Evolutionary conservation across 2,329 filamentous ascomycete genomes (phyloP).

Genomic region (Colletotrichum phormii): DNA sequence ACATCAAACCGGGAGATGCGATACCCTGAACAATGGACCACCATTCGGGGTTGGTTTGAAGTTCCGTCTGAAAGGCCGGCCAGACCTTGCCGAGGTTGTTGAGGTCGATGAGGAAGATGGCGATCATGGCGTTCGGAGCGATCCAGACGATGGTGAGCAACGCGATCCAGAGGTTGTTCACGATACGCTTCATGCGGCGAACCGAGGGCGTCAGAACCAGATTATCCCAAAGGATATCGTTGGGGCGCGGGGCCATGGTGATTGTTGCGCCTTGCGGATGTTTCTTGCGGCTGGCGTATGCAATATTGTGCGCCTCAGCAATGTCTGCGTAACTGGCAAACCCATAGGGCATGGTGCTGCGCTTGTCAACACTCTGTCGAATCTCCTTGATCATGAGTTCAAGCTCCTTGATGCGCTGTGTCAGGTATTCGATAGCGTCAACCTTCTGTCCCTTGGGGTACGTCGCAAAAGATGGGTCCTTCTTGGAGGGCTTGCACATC

Average conservation of each 20-base stretch:
- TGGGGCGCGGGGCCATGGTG: slow-evolving; percentile 83
- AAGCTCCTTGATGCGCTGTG: slow-evolving; percentile 83
- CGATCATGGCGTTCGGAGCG: slow-evolving; percentile 92
- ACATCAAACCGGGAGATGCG: slow-evolving; percentile 86
- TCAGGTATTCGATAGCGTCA: slow-evolving; percentile 94
- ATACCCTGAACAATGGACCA: slow-evolving; percentile 97
- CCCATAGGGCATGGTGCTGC: slow-evolving; percentile 89
- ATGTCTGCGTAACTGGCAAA: slow-evolving; percentile 96
- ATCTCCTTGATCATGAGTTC: slow-evolving; percentile 88
- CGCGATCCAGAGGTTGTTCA: slow-evolving; percentile 87
- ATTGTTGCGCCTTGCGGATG: slow-evolving; percentile 83
- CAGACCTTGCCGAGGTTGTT: slow-evolving; percentile 84
- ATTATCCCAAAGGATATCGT: slow-evolving; percentile 97
- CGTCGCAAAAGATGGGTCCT: slow-evolving; percentile 75
- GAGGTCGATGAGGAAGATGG: slow-evolving; percentile 91
- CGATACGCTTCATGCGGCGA: slow-evolving; percentile 77
- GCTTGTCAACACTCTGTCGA: slow-evolving; percentile 83
- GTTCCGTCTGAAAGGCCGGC: slow-evolving; percentile 75
- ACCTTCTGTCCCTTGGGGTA: slow-evolving; percentile 80
- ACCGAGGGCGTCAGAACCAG: slow-evolving; percentile 77
- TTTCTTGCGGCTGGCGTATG: slow-evolving; percentile 83
- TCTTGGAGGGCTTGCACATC: slow-evolving; percentile 82
- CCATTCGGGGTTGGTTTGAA: slow-evolving; percentile 71
- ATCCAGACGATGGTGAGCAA: slow-evolving; percentile 88
- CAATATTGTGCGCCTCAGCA: slow-evolving; percentile 87